Base-by-base conservation (phyloP, 257 asterid species). In the Leptodermis oblonga region DNA sequence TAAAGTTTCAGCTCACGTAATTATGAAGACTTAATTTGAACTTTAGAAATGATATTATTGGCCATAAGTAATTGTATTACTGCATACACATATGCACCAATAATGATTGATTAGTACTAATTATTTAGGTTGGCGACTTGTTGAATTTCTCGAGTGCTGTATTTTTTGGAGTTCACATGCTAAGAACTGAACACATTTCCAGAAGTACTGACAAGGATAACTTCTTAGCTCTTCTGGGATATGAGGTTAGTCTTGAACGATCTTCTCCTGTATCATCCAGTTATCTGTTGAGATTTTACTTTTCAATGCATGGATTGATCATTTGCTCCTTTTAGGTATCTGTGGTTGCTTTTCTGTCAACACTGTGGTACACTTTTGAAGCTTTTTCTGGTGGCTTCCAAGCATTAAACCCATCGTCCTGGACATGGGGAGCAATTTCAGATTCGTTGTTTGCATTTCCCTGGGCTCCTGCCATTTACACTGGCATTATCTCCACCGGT, bases 381-480 rank as follows among this genome's bases (percentile, higher is more conserved):
- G 82, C 82, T 75, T 79, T 72, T 78, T 76, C 77, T 46, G 70
- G 77, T 22, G 82, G 84, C 71, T 53, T 73, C n/a, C 85, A 59
- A 61, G 84, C 66, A 43, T 52, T 67, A 65, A 81, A 77, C 75
- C 82, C 81, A 67, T 75, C 82, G n/a, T 73, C 88, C 54, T 85
- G 85, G 92, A 83, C 88, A 39, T 76, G 76, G 82, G 69, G 55
- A 65, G 42, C 77, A 56, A 72, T 79, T 55, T 70, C 70, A 26
- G 78, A 76, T 67, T 80, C 79, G 74, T 52, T 80, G 36, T 71
- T 77, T 34, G 65, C 76, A 58, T 90, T 86, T 85, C 97, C 95
- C 65, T 90, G 97, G 97, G 67, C 85, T 69, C 95, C 97, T 70
- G 92, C 94, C 64, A 71, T 88, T 41, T 90, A 88, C 76, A 90